Evolutionary conservation across 768 basidiomycete genomes (phyloP), one percentile per base, ranked within the genome.

Genomic region (Boletus edulis): DNA sequence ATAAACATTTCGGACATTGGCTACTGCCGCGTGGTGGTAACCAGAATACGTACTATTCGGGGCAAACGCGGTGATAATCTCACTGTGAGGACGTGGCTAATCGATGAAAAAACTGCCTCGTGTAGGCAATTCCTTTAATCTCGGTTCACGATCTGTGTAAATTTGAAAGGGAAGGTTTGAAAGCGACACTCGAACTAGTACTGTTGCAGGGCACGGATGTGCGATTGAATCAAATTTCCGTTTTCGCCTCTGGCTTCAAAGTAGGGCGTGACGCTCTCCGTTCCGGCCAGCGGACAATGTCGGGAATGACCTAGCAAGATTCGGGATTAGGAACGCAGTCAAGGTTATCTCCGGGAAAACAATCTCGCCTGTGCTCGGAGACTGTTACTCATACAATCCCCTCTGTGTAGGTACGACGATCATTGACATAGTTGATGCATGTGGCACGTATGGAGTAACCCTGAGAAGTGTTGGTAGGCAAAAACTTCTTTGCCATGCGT

Each of bases 391-490:
- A 41, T 40, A 20, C 24, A 32, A 22, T n/a, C 14, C 17, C 52
- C 32, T 52, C 14, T 42, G 46, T 47, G 29, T 55, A 43, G 52
- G 22, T 24, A 12, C 45, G 50, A 31, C 34, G 45, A 34, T 48
- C 20, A 35, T 47, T n/a, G 22, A 24, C 20, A 10, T 27, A 32
- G 15, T 41, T 45, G 22, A 15, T 37, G 29, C 22, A 41, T 52
- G 24, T 24, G 24, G 22, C 48, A 49, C 9, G 1, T 24, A 42
- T 32, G 46, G 34, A 34, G 27, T 20, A 29, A 17, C 54, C 42
- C 50, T 54, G 59, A 46, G 62, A 64, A 57, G 38, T 27, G n/a
- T 53, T 40, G 14, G 22, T n/a, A 37, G 41, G 27, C 29, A 29
- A 48, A 52, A 22, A 22, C 40, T 22, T 15, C 45, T 17, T 35